Evolutionary conservation across 768 basidiomycete genomes (phyloP), one percentile per base, ranked within the genome.

Genomic region (Roridomyces roridus): DNA sequence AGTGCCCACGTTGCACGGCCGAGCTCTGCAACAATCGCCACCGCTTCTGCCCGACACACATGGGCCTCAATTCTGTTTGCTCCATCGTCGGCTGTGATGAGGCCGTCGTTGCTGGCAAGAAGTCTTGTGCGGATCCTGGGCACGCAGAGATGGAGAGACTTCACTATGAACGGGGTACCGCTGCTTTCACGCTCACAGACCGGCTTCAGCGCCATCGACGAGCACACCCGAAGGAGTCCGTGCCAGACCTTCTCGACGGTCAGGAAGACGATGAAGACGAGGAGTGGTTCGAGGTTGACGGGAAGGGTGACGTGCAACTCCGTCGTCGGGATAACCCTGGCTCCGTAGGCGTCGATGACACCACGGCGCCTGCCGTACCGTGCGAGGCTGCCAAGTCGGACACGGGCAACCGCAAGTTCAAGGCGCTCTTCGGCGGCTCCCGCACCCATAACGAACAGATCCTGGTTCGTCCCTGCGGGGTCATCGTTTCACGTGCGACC

Each of bases 361-460:
- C 18, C 10, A 34, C 36, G 21, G n/a, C n/a, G n/a, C n/a, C n/a
- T n/a, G n/a, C n/a, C n/a, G n/a, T 24, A 3, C 46, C 43, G 4
- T 62, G 60, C 35, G 47, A 58, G 26, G 46, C 55, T 6, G 26
- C 29, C 7, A 58, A 62, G 29, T 15, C 26, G 2, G 46, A 47
- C 3, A 11, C 20, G 1, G 62, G 52, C 29, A 61, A 58, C n/a
- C 25, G 45, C 44, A 53, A 50, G 12, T 35, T 42, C 39, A 58
- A 59, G 24, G 62, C 60, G 0, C 37, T 49, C 17, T 61, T 70
- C 18, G 61, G 59, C 0, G 34, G 47, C 0, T 29, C 24, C 3
- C 55, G 62, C 6, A 67, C 65, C 0, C 67, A 68, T 42, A 66
- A 65, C 47, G 65, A 68, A 41, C 62, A 65, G 23, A 59, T 36